Conservation (phyloP, 306 rosid species). For the Medicago truncatula region DNA sequence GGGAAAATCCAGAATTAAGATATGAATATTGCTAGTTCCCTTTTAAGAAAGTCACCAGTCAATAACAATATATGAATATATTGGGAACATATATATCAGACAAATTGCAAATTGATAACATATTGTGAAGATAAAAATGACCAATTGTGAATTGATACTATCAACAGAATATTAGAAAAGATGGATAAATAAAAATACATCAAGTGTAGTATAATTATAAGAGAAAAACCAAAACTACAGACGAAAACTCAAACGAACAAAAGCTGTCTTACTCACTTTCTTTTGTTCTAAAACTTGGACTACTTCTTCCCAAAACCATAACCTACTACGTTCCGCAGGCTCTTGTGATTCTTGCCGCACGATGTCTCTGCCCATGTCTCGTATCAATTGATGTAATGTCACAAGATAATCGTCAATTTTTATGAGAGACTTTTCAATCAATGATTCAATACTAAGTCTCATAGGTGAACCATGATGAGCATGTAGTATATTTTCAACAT, state of each 20-base stretch:
- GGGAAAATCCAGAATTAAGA: constrained; percentile 5
- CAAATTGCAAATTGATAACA: neutral
- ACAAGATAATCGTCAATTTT: neutral
- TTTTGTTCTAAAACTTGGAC: constrained; percentile 13
- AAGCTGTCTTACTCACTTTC: neutral
- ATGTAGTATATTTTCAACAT: constrained; percentile 18
- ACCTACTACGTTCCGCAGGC: neutral
- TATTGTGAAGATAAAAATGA: neutral
- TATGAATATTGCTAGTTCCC: constrained; percentile 17
- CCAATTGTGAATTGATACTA: neutral
- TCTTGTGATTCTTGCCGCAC: neutral
- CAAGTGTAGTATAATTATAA: no score
- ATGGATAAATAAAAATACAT: no score
- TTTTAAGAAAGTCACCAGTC: neutral
- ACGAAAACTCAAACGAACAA: neutral
- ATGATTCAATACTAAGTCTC: neutral
- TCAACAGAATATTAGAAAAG: neutral
- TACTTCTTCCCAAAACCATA: neutral
- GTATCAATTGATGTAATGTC: constrained; percentile 2
- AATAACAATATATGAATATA: neutral
- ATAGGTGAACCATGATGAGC: neutral
- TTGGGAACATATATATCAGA: neutral
- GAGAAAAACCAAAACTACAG: no score
- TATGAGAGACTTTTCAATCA: constrained; percentile 35
- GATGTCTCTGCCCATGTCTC: neutral